Evolutionary conservation across 2,329 filamentous ascomycete genomes (phyloP).

Genomic region (Atkinsonella texensis): DNA sequence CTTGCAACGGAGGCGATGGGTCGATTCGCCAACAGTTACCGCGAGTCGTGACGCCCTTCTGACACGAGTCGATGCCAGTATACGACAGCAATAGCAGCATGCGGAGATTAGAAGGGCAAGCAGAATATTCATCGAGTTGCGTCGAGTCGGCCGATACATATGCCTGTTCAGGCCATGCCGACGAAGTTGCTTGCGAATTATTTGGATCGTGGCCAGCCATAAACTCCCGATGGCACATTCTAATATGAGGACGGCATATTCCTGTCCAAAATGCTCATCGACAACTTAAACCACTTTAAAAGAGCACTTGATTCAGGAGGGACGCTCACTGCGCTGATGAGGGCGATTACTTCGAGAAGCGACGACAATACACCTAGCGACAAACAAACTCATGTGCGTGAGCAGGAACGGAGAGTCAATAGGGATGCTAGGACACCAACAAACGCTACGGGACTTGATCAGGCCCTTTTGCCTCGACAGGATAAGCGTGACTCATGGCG

Average conservation of each 20-base stretch:
- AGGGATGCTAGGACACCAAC: too few species aligned
- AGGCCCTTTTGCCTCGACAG: conserved; percentile 13
- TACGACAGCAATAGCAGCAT: too few species aligned
- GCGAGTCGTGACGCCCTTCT: too few species aligned
- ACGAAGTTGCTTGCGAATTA: conserved; percentile 11
- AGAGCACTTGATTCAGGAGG: conserved; percentile 32
- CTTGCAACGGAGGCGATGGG: too few species aligned
- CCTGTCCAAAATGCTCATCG: conserved; percentile 34
- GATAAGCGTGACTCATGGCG: conserved; percentile 26
- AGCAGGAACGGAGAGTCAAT: too few species aligned
- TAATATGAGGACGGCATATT: conserved; percentile 27
- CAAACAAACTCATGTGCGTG: too few species aligned
- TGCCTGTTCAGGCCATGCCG: background rate
- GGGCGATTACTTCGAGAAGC: conserved; percentile 12
- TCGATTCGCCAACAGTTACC: too few species aligned
- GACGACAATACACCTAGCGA: conserved; percentile 6
- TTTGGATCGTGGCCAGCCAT: conserved; percentile 16
- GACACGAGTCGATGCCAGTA: too few species aligned
- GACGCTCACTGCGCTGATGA: conserved; percentile 25
- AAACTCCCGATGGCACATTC: conserved; percentile 17
- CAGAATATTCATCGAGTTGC: conserved; percentile 22
- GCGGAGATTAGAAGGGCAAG: too few species aligned
- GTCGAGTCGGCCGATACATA: conserved; percentile 16
- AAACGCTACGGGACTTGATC: background rate
- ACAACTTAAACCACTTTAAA: conserved; percentile 33